A percentile compares a stretch with the other conserved stretches of the same genome.
Evolutionary conservation across 441 rosid genomes (phyloP).

Genomic region (Iberis amara): DNA sequence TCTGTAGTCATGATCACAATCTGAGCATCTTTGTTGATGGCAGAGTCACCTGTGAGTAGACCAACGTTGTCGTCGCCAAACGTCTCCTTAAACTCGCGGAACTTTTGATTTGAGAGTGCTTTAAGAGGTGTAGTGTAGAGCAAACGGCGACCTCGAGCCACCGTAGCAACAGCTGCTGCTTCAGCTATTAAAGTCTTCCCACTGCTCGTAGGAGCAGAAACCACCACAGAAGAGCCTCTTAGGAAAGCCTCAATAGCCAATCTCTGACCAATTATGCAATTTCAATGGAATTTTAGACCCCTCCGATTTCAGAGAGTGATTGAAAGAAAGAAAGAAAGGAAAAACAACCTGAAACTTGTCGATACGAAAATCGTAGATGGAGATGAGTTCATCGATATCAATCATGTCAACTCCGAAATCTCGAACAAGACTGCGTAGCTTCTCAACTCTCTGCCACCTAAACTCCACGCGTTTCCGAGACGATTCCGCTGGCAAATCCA

Average conservation of each 20-base stretch:
- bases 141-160: slow-evolving; percentile 71
- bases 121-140: slow-evolving; percentile 94
- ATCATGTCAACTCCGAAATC: slow-evolving; percentile 71
- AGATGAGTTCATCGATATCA: slow-evolving; percentile 70
- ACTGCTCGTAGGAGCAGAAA: slow-evolving; percentile 94
- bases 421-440: slow-evolving; percentile 54
- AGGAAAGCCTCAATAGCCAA: slow-evolving; percentile 77
- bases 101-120: slow-evolving; percentile 95
- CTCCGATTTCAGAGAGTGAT: neutral
- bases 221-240: slow-evolving; percentile 83
- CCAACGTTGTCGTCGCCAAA: slow-evolving; percentile 91
- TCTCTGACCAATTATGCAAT: slow-evolving; percentile 36
- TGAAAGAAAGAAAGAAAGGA: neutral
- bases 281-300: neutral
- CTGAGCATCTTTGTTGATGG: slow-evolving; percentile 79
- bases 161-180: slow-evolving; percentile 90
- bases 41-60: slow-evolving; percentile 87
- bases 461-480: slow-evolving; percentile 40
- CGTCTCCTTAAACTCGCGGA: slow-evolving; percentile 89
- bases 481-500: slow-evolving; percentile 34
- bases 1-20: slow-evolving; percentile 91
- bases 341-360: slow-evolving; percentile 83
- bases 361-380: slow-evolving; percentile 78
- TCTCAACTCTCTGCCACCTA: slow-evolving; percentile 70
- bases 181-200: slow-evolving; percentile 98